These are phyloP conservation scores for Boletus subcaerulescens DNA, from an alignment of 768 basidiomycete genomes.

Conservation along the genomic window DNA sequence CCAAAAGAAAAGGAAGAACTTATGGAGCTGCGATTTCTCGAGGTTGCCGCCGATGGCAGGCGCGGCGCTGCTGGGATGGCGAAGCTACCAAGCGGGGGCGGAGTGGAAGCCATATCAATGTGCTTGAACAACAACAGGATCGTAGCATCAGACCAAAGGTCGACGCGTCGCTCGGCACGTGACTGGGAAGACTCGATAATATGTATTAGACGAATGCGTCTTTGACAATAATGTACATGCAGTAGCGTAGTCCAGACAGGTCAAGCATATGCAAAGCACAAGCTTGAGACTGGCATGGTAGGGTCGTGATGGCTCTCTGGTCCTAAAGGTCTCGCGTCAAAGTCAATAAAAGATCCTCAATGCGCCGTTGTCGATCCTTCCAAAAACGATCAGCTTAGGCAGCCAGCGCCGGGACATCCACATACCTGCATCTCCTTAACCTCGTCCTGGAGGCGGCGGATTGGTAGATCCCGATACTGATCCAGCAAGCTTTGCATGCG, in stretches of 20 bases:
- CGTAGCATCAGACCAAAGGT: neutral
- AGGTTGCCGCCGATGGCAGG: slow-evolving; percentile 52
- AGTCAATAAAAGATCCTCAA: slow-evolving; percentile 67
- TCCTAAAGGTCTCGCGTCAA: slow-evolving; percentile 66
- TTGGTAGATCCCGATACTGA: slow-evolving; percentile 59
- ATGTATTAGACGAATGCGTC: neutral
- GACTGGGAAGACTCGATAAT: slow-evolving; percentile 1
- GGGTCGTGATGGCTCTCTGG: slow-evolving; percentile 14
- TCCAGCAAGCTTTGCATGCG: slow-evolving; percentile 63
- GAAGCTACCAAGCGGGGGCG: slow-evolving; percentile 46
- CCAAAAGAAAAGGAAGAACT: slow-evolving; percentile 83
- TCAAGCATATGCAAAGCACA: neutral
- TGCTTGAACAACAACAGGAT: neutral
- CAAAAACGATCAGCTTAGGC: slow-evolving; percentile 1
- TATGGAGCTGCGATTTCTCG: slow-evolving; percentile 63
- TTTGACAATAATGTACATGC: neutral
- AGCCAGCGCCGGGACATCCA: neutral
- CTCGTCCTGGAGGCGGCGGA: slow-evolving; percentile 67
- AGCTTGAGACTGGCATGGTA: neutral
- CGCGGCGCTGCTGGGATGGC: slow-evolving; percentile 47
- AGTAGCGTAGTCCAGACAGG: neutral
- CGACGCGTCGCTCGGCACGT: slow-evolving; percentile 19
- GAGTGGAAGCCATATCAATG: slow-evolving; percentile 39
- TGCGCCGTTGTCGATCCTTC: slow-evolving; percentile 73
- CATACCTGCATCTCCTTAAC: slow-evolving; percentile 79